Percentiles rank a stretch among this genome's conserved stretches.
Conservation (phyloP, 306 rosid species). For the Prunus padus region DNA sequence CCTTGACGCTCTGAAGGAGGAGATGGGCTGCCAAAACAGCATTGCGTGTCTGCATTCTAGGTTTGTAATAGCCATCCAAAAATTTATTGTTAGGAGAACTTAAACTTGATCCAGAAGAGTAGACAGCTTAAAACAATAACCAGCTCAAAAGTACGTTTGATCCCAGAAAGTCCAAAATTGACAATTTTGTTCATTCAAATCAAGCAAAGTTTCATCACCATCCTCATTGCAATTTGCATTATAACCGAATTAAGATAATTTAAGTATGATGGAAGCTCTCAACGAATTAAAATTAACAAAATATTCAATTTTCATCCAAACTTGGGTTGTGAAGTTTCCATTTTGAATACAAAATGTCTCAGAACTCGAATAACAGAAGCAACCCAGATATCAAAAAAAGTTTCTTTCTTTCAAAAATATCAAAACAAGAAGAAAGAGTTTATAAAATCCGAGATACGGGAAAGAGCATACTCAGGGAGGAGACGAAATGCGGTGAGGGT, state of each 20-base stretch:
- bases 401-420: not conserved
- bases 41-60: slow-evolving; percentile 58
- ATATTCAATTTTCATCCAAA: no score
- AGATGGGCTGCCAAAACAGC: slow-evolving; percentile 70
- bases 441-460: not conserved
- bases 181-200: not conserved
- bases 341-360: not conserved
- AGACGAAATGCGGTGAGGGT: slow-evolving; percentile 75
- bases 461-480: slow-evolving; percentile 58
- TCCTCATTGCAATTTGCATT: not conserved
- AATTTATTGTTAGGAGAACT: not conserved
- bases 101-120: not conserved
- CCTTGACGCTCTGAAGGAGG: slow-evolving; percentile 68
- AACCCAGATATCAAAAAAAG: slow-evolving; percentile 1
- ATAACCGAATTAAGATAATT: no score
- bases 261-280: no score
- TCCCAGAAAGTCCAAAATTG: not conserved
- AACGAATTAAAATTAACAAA: not conserved
- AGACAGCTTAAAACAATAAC: not conserved
- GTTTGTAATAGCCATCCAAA: slow-evolving; percentile 26
- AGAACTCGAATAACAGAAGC: not conserved
- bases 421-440: not conserved
- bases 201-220: no score
- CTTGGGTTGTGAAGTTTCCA: slow-evolving; percentile 4
- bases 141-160: not conserved